These are phyloP conservation scores for Dipteronia sinensis DNA, from an alignment of 345 rosid genomes.

Conservation along the genomic window DNA sequence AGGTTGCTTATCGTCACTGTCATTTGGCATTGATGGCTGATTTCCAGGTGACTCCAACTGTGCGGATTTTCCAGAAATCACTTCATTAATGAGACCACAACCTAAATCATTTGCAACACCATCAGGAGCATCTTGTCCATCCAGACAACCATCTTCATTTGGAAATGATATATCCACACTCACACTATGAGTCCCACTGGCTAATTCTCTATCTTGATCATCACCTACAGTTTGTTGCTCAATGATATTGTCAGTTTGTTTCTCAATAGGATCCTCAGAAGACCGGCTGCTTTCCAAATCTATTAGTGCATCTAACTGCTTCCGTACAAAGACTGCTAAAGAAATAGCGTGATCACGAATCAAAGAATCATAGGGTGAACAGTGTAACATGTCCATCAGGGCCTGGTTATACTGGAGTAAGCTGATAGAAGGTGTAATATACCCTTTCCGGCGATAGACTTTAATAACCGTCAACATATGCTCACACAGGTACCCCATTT, in stretches of 20 bases:
- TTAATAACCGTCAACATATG: slow-evolving; percentile 70
- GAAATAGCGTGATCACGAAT: slow-evolving; percentile 83
- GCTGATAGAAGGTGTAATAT: slow-evolving; percentile 50
- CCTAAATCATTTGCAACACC: slow-evolving; percentile 25
- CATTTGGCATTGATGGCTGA: not conserved
- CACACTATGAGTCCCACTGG: slow-evolving; percentile 10
- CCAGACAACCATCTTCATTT: slow-evolving; percentile 19
- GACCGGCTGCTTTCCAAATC: slow-evolving; percentile 33
- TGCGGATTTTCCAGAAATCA: not conserved
- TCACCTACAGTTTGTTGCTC: slow-evolving; percentile 23
- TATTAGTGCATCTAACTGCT: slow-evolving; percentile 47
- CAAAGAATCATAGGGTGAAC: slow-evolving; percentile 69
- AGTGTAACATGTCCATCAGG: slow-evolving; percentile 57
- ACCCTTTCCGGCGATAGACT: slow-evolving; percentile 40
- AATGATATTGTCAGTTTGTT: slow-evolving; percentile 24
- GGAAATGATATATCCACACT: slow-evolving; percentile 17
- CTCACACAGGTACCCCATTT: slow-evolving; percentile 80
- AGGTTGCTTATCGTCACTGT: slow-evolving; percentile 8
- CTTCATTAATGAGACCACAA: slow-evolving; percentile 14
- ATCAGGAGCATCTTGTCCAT: slow-evolving; percentile 12
- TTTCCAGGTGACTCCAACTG: slow-evolving; percentile 13
- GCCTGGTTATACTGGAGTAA: slow-evolving; percentile 62
- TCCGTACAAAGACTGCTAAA: slow-evolving; percentile 57
- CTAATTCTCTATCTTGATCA: slow-evolving; percentile 25
- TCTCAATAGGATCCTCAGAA: slow-evolving; percentile 21